Base-by-base conservation (phyloP, 2,329 filamentous ascomycete genomes). In the Penicillium expansum region DNA sequence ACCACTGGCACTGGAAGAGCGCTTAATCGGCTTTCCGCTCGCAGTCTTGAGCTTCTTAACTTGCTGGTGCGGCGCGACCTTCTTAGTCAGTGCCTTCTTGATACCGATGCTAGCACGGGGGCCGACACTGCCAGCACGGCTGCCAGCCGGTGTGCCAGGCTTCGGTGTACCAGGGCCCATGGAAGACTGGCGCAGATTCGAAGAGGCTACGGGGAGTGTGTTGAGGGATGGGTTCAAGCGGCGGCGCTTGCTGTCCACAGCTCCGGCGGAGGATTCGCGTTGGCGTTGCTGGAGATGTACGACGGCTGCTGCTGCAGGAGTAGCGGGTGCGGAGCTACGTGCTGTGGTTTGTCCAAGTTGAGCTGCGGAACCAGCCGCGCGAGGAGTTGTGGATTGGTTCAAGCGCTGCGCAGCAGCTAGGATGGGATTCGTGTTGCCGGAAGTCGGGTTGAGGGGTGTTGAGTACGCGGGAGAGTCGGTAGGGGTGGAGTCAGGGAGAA, bases 141-240 rank as follows among this genome's bases (percentile, higher is more conserved):
- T 67, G 71, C 82, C 69, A 0, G 65, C 71, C 5, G 78, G 77
- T 0, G 84, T 86, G 4, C 80, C 79, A 0, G 81, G 77, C 66
- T 86, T 86, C 5, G 85, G 85, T 1, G 85, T 87, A n/a, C 83
- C 83, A 18, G 83, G 85, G 0, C 84, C 85, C 13, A 85, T 74
- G 0, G 84, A 87, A 0, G 82, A 82, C 68, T 87, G 85, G 7
- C 85, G 80, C 3, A 87, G 76, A 55, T 76, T 78, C 18, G 82
- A 84, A 0, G 81, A 80, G 2, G 81, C 76, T 13, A 78, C 72
- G 2, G 83, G 84, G 0, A 86, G 75, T 20, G 77, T 79, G 5
- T 80, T 79, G 29, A 86, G 71, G 24, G 77, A 80, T 3, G 76
- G 69, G 57, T 83, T 83, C 5, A 84, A 75, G 20, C 83, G 82